These are phyloP conservation scores for Cercospora beticola DNA, from an alignment of 2,329 filamentous ascomycete species.

Conservation along the genomic window DNA sequence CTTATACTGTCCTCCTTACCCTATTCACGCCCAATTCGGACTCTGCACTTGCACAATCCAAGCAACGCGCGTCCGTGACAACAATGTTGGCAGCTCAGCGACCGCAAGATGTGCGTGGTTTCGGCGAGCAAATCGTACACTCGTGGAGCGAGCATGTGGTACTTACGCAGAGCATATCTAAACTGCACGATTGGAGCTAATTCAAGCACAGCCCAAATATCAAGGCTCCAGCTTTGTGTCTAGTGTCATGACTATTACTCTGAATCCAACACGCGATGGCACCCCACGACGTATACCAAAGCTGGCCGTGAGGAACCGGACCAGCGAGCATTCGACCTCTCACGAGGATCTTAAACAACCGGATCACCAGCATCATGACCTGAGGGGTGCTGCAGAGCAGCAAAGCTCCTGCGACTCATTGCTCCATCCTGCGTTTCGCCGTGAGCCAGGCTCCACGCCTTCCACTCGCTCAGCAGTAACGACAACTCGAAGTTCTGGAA, in stretches of 20 bases:
- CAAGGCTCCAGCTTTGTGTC: slow-evolving; percentile 8
- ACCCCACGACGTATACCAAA: slow-evolving; percentile 27
- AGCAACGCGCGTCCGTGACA: not conserved
- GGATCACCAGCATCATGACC: slow-evolving; percentile 2
- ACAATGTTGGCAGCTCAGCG: slow-evolving; percentile 8
- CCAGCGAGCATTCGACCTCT: not conserved
- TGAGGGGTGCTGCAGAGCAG: not conserved
- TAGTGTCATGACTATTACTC: slow-evolving; percentile 7
- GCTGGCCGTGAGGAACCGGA: slow-evolving; percentile 27
- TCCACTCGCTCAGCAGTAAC: slow-evolving; percentile 3
- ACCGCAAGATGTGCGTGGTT: not conserved
- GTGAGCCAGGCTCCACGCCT: not conserved
- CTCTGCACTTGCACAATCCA: not conserved
- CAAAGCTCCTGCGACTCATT: not conserved
- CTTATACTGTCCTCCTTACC: not conserved
- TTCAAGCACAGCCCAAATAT: not conserved
- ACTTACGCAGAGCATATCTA: not conserved
- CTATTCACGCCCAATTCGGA: not conserved
- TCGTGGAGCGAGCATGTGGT: slow-evolving; percentile 2
- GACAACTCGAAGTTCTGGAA: not conserved
- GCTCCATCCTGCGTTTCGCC: not conserved
- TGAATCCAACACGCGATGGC: slow-evolving; percentile 17
- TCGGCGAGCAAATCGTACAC: not conserved
- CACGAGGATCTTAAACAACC: not conserved
- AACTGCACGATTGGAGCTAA: not conserved